phyloP scores from a whole-genome alignment of 768 basidiomycete genomes.

The Rhodocollybia butyracea region DNA sequence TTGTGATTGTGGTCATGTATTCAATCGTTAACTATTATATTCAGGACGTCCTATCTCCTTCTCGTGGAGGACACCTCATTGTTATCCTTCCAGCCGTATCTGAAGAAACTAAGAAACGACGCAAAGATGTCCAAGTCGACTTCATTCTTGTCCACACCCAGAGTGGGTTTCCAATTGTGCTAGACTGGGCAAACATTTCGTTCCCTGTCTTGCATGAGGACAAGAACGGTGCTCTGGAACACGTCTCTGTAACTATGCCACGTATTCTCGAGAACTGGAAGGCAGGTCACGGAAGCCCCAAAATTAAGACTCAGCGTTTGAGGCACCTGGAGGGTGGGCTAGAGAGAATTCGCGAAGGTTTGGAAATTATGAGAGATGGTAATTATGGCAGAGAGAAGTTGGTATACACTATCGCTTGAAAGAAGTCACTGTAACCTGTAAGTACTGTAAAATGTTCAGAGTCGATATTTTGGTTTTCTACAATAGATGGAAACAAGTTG shows the following conservation, averaged over 20 bases:
- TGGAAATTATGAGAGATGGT: constrained; percentile 6
- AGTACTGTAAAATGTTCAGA: too few relatives aligned
- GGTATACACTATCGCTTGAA: not conserved
- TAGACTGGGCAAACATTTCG: not conserved
- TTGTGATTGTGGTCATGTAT: not conserved
- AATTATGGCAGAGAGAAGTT: constrained; percentile 7
- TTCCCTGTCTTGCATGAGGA: constrained; percentile 1
- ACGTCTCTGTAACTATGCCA: not conserved
- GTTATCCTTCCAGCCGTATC: constrained; percentile 2
- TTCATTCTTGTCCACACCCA: constrained; percentile 6
- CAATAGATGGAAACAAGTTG: too few relatives aligned
- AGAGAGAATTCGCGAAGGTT: not conserved
- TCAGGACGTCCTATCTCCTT: not conserved
- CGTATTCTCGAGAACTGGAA: constrained; percentile 5
- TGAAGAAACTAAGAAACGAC: not conserved
- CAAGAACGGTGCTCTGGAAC: not conserved
- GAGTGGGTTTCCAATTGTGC: not conserved
- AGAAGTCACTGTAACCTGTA: not conserved
- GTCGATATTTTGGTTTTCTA: too few relatives aligned
- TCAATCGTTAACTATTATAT: not conserved
- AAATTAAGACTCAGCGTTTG: not conserved
- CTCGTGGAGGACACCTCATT: not conserved
- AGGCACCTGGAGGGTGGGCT: constrained; percentile 5
- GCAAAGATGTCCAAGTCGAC: constrained; percentile 5
- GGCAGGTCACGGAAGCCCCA: not conserved